Conservation (phyloP, 345 rosid species). For the Acer yangbiense region DNA sequence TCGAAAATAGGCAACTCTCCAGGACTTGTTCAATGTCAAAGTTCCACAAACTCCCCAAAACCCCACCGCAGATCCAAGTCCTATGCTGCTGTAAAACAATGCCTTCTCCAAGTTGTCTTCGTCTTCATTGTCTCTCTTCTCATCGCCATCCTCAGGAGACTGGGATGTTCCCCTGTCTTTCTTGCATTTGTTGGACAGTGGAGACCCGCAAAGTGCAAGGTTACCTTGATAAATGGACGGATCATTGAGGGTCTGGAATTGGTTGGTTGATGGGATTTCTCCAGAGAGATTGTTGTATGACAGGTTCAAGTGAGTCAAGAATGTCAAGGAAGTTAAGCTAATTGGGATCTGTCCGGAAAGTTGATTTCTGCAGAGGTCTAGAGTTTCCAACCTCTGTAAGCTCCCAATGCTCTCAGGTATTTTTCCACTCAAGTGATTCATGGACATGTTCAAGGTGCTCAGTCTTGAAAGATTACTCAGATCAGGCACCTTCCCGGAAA, state of each 20-base stretch:
- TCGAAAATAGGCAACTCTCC: constrained; percentile 14
- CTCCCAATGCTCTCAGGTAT: constrained; percentile 15
- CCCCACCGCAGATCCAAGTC: not conserved
- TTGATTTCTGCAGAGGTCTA: constrained; percentile 22
- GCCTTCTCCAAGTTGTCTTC: not conserved
- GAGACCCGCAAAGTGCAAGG: constrained; percentile 22
- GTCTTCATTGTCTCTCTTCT: not conserved
- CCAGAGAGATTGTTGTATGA: constrained; percentile 31
- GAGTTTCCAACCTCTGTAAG: constrained; percentile 19
- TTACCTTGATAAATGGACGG: constrained; percentile 30
- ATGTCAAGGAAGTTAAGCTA: constrained; percentile 5
- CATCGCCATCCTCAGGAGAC: not conserved
- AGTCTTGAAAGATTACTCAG: constrained; percentile 2
- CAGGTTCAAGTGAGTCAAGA: constrained; percentile 21
- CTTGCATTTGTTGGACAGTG: constrained; percentile 18
- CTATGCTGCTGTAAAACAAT: not conserved
- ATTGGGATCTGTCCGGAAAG: constrained; percentile 24
- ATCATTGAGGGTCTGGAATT: constrained; percentile 22
- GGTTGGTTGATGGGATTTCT: constrained; percentile 28
- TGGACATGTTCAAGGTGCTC: constrained; percentile 20
- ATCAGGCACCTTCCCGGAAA: constrained; percentile 15
- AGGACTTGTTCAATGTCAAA: not conserved
- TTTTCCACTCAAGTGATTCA: constrained; percentile 20
- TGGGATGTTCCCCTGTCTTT: not conserved
- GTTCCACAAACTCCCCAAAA: constrained; percentile 18